Percentiles rank a stretch among this genome's conserved stretches.
Conservation (phyloP, 257 asterid genomes). For the Prunella vulgaris region DNA sequence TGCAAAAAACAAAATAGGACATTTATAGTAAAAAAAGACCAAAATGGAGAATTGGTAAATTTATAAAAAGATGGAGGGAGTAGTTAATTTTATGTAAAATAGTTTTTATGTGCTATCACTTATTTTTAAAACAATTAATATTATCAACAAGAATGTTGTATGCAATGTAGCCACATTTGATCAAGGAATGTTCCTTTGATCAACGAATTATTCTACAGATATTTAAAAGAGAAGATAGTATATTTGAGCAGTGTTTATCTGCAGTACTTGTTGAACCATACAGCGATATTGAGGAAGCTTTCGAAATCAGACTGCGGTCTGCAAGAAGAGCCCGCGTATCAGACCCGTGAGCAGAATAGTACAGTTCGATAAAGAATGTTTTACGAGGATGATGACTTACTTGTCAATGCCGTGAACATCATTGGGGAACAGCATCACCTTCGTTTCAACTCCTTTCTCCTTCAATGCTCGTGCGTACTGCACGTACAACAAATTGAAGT, state of each 20-base stretch:
- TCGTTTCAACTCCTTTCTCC: constrained; percentile 73
- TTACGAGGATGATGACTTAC: constrained; percentile 28
- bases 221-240: not conserved
- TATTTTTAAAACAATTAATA: too few species aligned
- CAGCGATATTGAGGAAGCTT: constrained; percentile 20
- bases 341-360: not conserved
- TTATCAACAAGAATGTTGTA: not conserved
- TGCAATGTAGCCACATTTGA: not conserved
- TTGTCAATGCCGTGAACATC: constrained; percentile 69
- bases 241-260: constrained; percentile 4
- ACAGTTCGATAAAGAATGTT: constrained; percentile 1
- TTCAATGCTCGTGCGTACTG: constrained; percentile 81
- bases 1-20: too few species aligned
- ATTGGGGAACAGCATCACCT: constrained; percentile 75
- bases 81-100: too few species aligned
- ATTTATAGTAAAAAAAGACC: too few species aligned
- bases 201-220: not conserved
- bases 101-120: too few species aligned
- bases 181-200: not conserved
- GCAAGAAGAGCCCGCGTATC: constrained; percentile 8
- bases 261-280: constrained; percentile 25
- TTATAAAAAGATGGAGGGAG: too few species aligned
- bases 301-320: constrained; percentile 26
- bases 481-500: not conserved
- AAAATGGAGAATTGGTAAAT: too few species aligned